Base-by-base conservation (phyloP, 352 stramenopile species). In the Globisporangium echinulatum region DNA sequence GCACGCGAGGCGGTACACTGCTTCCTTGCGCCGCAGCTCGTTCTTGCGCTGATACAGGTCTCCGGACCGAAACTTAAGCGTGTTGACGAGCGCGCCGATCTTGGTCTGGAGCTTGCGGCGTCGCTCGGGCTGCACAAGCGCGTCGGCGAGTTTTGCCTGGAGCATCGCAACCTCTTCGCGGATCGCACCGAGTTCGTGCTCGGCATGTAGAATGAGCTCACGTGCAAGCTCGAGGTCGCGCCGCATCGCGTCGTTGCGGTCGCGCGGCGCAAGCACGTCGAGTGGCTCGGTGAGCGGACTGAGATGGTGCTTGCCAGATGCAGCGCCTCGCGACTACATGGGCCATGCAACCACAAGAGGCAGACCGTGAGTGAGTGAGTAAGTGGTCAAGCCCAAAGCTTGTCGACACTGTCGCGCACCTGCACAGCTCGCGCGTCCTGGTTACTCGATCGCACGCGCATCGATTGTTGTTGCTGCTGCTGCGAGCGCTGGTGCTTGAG, bases 1-100 rank as follows among this genome's bases (percentile, higher is more conserved):
- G 17, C 57, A 57, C 3, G 39, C 38, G 36, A 68, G 58, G 5
- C 62, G 74, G 33, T 63, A 77, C n/a, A 75, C 73, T 13, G 68
- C 63, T 52, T 84, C 75, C 43, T 87, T 87, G 36, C 75, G 74
- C 39, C 77, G 79, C 13, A 93, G 67, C 51, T 91, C 79, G 62
- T 93, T 91, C 58, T 72, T 75, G 15, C 84, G 77, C 59, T 92
- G 81, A 54, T 82, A 93, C 15, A 90, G 52, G 40, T 90, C 82
- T 9, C 79, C 84, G 0, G 77, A 80, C 14, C 76, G 74, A 25
- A 79, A 78, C 61, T 88, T 84, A 57, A 92, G 66, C 5, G 85
- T 64, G 44, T 90, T 88, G 19, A 67, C 72, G 11, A 88, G 65
- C 38, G 52, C 64, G 2, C 75, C 77, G 25, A 83, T 67, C 33